Evolutionary conservation across 148 eudicot species (phyloP).

Genomic region (Camellia granthamiana): DNA sequence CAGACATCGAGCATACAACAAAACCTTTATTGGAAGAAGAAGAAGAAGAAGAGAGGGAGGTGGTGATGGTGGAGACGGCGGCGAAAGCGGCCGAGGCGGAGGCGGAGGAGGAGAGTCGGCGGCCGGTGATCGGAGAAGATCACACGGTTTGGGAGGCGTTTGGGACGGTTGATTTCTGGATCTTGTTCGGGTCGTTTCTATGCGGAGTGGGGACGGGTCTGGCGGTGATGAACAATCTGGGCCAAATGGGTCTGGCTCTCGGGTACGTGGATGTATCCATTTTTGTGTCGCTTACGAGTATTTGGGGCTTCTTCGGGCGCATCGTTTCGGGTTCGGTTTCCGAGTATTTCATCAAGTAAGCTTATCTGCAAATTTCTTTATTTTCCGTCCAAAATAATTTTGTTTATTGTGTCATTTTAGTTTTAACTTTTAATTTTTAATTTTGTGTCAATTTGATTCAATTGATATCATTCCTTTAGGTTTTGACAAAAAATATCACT

Average conservation of each 20-base stretch:
- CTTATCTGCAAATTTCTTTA: not conserved
- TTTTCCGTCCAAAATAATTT: no score
- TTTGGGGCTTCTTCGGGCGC: slow-evolving; percentile 89
- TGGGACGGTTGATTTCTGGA: slow-evolving; percentile 77
- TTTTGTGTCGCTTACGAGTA: slow-evolving; percentile 85
- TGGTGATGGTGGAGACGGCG: not conserved
- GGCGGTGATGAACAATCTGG: slow-evolving; percentile 89
- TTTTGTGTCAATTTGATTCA: no score
- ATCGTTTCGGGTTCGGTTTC: slow-evolving; percentile 81
- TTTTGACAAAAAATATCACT: no score
- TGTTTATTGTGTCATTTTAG: no score
- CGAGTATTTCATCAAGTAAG: slow-evolving; percentile 91
- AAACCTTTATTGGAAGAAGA: slow-evolving; percentile 47
- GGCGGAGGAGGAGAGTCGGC: slow-evolving; percentile 24
- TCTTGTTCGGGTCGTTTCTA: slow-evolving; percentile 73
- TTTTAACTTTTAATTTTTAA: no score
- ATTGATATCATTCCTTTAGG: no score
- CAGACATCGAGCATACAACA: slow-evolving; percentile 31
- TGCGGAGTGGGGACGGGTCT: slow-evolving; percentile 94
- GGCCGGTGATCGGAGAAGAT: slow-evolving; percentile 75
- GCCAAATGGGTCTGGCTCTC: slow-evolving; percentile 89
- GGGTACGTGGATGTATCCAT: slow-evolving; percentile 87
- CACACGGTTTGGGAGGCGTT: slow-evolving; percentile 80
- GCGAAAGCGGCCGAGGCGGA: slow-evolving; percentile 3
- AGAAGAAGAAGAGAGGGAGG: slow-evolving; percentile 14